Base-by-base conservation (phyloP, 345 rosid species). In the Microthlaspi erraticum region DNA sequence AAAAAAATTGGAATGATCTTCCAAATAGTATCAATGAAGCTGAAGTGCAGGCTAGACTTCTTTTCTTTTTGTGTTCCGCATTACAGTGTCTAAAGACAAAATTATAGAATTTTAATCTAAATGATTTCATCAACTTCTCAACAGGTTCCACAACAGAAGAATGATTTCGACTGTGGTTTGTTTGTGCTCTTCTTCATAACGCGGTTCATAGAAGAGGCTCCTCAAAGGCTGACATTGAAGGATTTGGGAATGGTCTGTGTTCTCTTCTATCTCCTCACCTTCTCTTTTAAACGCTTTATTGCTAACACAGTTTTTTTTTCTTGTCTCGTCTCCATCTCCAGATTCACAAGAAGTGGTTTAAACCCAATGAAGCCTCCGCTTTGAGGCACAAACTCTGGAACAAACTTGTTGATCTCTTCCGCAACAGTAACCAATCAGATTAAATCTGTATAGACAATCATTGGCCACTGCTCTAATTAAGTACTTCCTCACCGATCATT, bases 141-240 rank as follows among this genome's bases (percentile, higher is more conserved):
- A n/a, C 60, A 93, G 99, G 99, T 94, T 66, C 99, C 99, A 43
- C 96, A 91, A 49, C 99, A 94, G 60, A 83, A 79, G 66, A 94
- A 94, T 77, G 99, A 91, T 37, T 89, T 74, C 71, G 99, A 94
- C 66, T 94, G 99, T 76, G 99, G 99, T 64, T 79, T 88, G 49
- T 94, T 94, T 60, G 89, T 94, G 42, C 93, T 93, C 50, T 88
- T 73, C 77, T 91, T 93, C 68, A 86, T 93, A 80, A 81, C 81
- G 69, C 87, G 88, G n/a, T 91, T 93, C 79, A 83, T 87, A 1
- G 86, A 88, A 71, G 90, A 81, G 53, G 92, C 96, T 19, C 89
- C 97, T 19, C 83, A 75, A 64, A 87, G 98, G 78, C 70, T 91
- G 83, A 84, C 78, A 77, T 66, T 80, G 82, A 79, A 81, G 66